Percentiles rank a stretch among this genome's conserved stretches.
Evolutionary conservation across 441 rosid genomes (phyloP).

Genomic region (Populus hybrid): DNA sequence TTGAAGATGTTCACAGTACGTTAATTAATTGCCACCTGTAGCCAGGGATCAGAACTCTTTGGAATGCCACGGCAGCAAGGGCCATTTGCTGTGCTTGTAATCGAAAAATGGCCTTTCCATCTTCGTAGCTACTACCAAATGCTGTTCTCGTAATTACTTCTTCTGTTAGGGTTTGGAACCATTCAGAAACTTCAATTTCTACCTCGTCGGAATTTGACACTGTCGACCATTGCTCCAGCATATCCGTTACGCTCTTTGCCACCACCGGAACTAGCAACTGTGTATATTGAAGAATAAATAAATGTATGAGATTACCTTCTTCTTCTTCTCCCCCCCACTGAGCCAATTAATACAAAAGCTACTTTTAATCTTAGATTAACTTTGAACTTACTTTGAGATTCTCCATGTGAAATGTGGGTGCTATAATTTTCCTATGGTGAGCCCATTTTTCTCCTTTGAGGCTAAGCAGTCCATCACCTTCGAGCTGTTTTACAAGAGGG

Average conservation of each 20-base stretch:
- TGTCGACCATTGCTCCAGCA: conserved; percentile 71
- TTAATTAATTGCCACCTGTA: conserved; percentile 45
- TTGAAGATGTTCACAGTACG: no score
- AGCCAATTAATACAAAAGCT: no score
- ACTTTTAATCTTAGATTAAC: not conserved
- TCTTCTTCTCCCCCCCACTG: no score
- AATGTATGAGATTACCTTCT: not conserved
- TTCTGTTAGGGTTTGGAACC: conserved; percentile 79
- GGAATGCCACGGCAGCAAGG: conserved; percentile 78
- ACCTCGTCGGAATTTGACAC: conserved; percentile 44
- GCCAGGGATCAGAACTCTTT: conserved; percentile 81
- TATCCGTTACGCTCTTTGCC: conserved; percentile 59
- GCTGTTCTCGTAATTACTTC: conserved; percentile 77
- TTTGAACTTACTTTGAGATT: conserved; percentile 69
- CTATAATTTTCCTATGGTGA: conserved; percentile 82
- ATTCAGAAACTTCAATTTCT: conserved; percentile 78
- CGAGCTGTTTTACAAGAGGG: conserved; percentile 87
- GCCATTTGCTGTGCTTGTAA: conserved; percentile 79
- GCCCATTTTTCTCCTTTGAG: conserved; percentile 95
- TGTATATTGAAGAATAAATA: not conserved
- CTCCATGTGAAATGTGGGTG: conserved; percentile 88
- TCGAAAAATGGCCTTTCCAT: conserved; percentile 70
- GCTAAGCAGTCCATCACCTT: conserved; percentile 92
- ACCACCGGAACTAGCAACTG: conserved; percentile 81
- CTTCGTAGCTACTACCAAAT: conserved; percentile 83